phyloP scores from a whole-genome alignment of 2,329 filamentous ascomycete species.

The Thelonectria olida region DNA sequence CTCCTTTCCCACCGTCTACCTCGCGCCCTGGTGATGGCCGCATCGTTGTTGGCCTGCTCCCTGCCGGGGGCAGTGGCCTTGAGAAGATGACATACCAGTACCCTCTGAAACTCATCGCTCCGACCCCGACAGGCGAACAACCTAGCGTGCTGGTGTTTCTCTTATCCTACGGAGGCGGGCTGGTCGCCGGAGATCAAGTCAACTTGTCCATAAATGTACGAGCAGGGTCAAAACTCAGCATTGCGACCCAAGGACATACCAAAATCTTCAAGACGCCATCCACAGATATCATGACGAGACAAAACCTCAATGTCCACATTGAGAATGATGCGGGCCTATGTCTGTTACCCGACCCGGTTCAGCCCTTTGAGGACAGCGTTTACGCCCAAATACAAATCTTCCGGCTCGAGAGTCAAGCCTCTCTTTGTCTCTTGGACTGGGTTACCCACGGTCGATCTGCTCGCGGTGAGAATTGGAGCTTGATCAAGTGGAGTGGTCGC shows the following conservation, averaged over 20 bases:
- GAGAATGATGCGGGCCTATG: slow-evolving; percentile 64
- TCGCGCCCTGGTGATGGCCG: slow-evolving; percentile 81
- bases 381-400: slow-evolving; percentile 90
- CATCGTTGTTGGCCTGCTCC: slow-evolving; percentile 77
- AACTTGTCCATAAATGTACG: slow-evolving; percentile 75
- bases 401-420: slow-evolving; percentile 63
- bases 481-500: slow-evolving; percentile 79
- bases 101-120: slow-evolving; percentile 91
- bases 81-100: slow-evolving; percentile 88
- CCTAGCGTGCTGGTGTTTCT: slow-evolving; percentile 84
- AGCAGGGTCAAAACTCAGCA: slow-evolving; percentile 70
- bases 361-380: slow-evolving; percentile 85
- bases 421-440: slow-evolving; percentile 91
- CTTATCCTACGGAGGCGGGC: slow-evolving; percentile 91
- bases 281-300: slow-evolving; percentile 64
- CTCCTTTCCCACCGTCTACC: slow-evolving; percentile 80
- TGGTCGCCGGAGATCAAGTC: slow-evolving; percentile 88
- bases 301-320: slow-evolving; percentile 63
- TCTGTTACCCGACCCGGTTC: slow-evolving; percentile 88
- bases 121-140: slow-evolving; percentile 70
- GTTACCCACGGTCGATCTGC: slow-evolving; percentile 88
- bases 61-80: slow-evolving; percentile 76
- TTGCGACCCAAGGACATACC: slow-evolving; percentile 82
- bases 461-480: slow-evolving; percentile 88
- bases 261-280: slow-evolving; percentile 89